These are phyloP conservation scores for Deinandra increscens DNA, from an alignment of 129 eudicot genomes.

Conservation along the genomic window DNA sequence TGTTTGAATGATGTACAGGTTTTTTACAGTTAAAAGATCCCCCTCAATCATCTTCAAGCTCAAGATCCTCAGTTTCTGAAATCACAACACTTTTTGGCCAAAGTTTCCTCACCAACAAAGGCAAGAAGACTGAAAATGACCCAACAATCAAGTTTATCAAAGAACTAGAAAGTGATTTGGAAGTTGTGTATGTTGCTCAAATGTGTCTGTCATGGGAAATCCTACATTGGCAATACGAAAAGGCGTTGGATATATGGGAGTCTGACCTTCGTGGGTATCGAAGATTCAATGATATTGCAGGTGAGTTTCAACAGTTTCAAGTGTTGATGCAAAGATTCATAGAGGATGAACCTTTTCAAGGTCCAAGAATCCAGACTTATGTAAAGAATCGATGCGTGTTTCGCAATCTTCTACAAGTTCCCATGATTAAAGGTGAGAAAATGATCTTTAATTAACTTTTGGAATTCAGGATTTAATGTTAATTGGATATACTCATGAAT, in stretches of 20 bases:
- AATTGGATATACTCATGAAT: slow-evolving; percentile 6
- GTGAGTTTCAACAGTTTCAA: slow-evolving; percentile 92
- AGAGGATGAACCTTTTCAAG: slow-evolving; percentile 82
- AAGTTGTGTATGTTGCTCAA: slow-evolving; percentile 87
- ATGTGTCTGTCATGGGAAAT: slow-evolving; percentile 98
- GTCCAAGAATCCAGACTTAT: slow-evolving; percentile 71
- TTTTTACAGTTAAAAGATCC: slow-evolving; percentile 88
- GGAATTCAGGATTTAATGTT: background rate
- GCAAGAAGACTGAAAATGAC: slow-evolving; percentile 48
- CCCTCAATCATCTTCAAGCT: slow-evolving; percentile 45
- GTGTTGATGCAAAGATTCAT: slow-evolving; percentile 81
- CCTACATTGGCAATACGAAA: slow-evolving; percentile 84
- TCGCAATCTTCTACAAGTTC: slow-evolving; percentile 92
- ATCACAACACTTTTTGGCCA: slow-evolving; percentile 55
- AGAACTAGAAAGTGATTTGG: slow-evolving; percentile 79
- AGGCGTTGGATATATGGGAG: slow-evolving; percentile 86
- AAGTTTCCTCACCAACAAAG: slow-evolving; percentile 45
- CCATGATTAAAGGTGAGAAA: slow-evolving; percentile 75
- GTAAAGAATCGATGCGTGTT: slow-evolving; percentile 64
- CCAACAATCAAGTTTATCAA: slow-evolving; percentile 58
- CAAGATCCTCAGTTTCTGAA: slow-evolving; percentile 42
- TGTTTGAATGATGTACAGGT: slow-evolving; percentile 43
- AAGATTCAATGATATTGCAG: slow-evolving; percentile 71
- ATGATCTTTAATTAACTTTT: background rate
- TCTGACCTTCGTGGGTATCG: slow-evolving; percentile 58